Evolutionary conservation across 345 rosid genomes (phyloP).

Genomic region (Citrus unshiu): DNA sequence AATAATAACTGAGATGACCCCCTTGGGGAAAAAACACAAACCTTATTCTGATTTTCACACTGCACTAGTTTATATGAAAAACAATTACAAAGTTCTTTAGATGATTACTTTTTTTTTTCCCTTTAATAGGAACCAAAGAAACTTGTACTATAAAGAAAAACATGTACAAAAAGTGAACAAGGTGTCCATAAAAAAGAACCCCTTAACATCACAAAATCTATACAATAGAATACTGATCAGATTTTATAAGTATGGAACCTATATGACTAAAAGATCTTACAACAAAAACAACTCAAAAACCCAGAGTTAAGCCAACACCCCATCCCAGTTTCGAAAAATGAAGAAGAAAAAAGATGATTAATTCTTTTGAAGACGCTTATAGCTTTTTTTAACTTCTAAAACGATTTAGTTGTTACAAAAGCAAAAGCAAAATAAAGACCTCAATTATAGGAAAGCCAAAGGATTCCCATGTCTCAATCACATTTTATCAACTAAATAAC

Average conservation of each 20-base stretch:
- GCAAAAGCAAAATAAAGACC: background rate
- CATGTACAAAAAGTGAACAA: too few relatives aligned
- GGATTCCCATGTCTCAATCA: background rate
- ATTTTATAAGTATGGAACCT: too few relatives aligned
- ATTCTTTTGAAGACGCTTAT: background rate
- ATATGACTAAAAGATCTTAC: too few relatives aligned
- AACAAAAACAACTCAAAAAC: too few relatives aligned
- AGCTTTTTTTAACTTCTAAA: background rate
- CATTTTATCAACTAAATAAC: background rate
- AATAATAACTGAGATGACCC: constrained; percentile 8
- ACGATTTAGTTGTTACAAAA: background rate
- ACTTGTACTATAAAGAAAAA: too few relatives aligned
- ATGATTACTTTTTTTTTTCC: background rate
- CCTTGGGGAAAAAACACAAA: background rate
- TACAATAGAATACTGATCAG: too few relatives aligned
- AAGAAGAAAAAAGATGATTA: too few relatives aligned
- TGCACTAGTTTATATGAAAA: background rate
- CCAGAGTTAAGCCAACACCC: too few relatives aligned
- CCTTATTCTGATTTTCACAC: background rate
- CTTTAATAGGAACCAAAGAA: too few relatives aligned
- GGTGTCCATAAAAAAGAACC: too few relatives aligned
- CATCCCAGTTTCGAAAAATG: too few relatives aligned
- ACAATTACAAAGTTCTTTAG: background rate
- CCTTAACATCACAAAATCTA: too few relatives aligned
- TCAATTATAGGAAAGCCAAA: background rate